These are phyloP conservation scores for Gracilaria gracilis DNA, from an alignment of 23 red algal genomes.

Conservation along the genomic window DNA sequence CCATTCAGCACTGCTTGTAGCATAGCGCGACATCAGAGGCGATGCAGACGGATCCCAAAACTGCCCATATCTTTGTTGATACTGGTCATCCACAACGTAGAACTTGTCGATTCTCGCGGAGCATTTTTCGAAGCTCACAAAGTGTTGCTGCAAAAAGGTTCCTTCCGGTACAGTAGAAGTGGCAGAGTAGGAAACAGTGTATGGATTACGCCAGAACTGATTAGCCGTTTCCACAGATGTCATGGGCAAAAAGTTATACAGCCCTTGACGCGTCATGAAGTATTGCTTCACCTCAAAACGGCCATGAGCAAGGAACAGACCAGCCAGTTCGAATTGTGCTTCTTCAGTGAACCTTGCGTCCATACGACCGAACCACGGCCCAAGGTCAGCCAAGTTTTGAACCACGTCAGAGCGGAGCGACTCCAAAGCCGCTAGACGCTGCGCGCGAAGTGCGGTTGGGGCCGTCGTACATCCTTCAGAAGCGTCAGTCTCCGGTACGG, in stretches of 20 bases:
- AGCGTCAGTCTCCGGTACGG: slow-evolving; percentile 22
- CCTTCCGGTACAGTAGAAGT: slow-evolving; percentile 8
- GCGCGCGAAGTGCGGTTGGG: slow-evolving; percentile 1
- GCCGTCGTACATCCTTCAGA: slow-evolving; percentile 16
- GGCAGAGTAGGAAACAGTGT: slow-evolving; percentile 40
- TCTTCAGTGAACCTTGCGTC: slow-evolving; percentile 52
- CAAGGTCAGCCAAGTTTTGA: slow-evolving; percentile 36
- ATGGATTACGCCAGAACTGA: slow-evolving; percentile 58
- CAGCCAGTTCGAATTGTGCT: slow-evolving; percentile 32
- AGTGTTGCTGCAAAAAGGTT: slow-evolving; percentile 13
- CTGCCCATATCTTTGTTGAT: slow-evolving; percentile 48
- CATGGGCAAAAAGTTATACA: slow-evolving; percentile 46
- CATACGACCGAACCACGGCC: slow-evolving; percentile 46
- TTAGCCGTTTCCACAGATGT: slow-evolving; percentile 13
- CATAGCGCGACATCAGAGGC: slow-evolving; percentile 27
- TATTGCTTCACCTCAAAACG: slow-evolving; percentile 72
- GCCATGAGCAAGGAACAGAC: slow-evolving; percentile 39
- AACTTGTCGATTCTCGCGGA: slow-evolving; percentile 24
- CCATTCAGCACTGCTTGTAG: slow-evolving; percentile 18
- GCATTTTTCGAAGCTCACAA: slow-evolving; percentile 57
- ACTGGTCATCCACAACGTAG: slow-evolving; percentile 46
- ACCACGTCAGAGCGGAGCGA: slow-evolving; percentile 37
- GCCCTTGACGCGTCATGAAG: slow-evolving; percentile 49
- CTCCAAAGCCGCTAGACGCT: slow-evolving; percentile 32
- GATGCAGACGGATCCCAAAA: slow-evolving; percentile 43